These are phyloP conservation scores for Secale cereale DNA, from an alignment of 176 grass and related monocot species.

Conservation along the genomic window DNA sequence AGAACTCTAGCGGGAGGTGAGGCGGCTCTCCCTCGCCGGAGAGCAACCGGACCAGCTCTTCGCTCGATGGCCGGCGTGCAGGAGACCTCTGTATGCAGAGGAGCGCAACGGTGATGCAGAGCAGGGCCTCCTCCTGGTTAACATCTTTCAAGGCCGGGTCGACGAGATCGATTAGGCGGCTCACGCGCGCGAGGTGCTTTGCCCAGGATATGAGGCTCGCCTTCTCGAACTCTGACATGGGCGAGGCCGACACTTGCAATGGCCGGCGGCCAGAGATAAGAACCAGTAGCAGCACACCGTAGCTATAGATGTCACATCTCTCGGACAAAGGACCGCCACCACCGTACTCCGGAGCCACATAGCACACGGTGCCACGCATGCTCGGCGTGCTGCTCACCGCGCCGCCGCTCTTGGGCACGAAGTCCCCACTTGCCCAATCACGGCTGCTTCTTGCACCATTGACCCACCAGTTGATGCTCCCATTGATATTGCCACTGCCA, in stretches of 20 bases:
- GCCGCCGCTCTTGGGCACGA: slow-evolving; percentile 47
- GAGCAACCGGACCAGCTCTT: slow-evolving; percentile 59
- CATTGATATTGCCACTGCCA: slow-evolving; percentile 1
- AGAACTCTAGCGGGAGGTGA: slow-evolving; percentile 62
- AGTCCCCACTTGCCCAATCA: slow-evolving; percentile 38
- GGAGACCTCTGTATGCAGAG: slow-evolving; percentile 78
- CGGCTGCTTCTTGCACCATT: slow-evolving; percentile 44
- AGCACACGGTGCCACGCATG: slow-evolving; percentile 83
- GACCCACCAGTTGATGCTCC: slow-evolving; percentile 53
- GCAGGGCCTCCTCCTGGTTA: slow-evolving; percentile 59
- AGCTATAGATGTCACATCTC: slow-evolving; percentile 82
- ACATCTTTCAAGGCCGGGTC: slow-evolving; percentile 52
- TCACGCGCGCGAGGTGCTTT: slow-evolving; percentile 53
- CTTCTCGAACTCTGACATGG: slow-evolving; percentile 70
- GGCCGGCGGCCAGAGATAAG: slow-evolving; percentile 73
- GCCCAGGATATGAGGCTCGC: slow-evolving; percentile 76
- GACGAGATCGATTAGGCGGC: slow-evolving; percentile 62
- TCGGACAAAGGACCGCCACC: slow-evolving; percentile 61
- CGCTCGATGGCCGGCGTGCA: slow-evolving; percentile 39
- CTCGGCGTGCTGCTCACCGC: slow-evolving; percentile 76
- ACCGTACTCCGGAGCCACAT: slow-evolving; percentile 72
- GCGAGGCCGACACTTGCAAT: slow-evolving; percentile 64
- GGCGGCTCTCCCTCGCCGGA: slow-evolving; percentile 52
- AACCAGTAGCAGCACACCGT: slow-evolving; percentile 65
- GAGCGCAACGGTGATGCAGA: slow-evolving; percentile 68